Conservation (phyloP, 352 stramenopile species). For the Paralagenidium karlingii region DNA sequence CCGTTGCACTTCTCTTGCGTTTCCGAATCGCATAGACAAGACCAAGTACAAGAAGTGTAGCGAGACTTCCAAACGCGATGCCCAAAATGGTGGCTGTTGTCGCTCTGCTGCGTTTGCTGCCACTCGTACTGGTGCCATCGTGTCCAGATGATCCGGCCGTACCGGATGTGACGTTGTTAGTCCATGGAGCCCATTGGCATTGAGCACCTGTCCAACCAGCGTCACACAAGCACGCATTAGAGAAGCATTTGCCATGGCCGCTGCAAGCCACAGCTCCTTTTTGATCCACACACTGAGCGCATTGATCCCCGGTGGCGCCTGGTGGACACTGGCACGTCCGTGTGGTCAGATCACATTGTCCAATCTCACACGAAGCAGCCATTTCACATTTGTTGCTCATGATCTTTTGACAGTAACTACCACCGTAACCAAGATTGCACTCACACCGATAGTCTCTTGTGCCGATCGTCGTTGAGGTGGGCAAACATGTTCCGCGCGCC, state of each 20-base stretch:
- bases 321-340: slow-evolving; percentile 49
- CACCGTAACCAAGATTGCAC: slow-evolving; percentile 68
- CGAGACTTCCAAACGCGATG: no score
- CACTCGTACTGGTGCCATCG: no score
- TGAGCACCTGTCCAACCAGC: slow-evolving; percentile 37
- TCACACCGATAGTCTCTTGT: slow-evolving; percentile 42
- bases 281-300: slow-evolving; percentile 51
- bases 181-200: no score
- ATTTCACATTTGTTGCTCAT: slow-evolving; percentile 55
- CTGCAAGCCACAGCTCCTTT: slow-evolving; percentile 34
- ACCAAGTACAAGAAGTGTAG: no score
- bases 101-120: no score
- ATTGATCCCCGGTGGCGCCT: slow-evolving; percentile 56
- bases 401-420: slow-evolving; percentile 63
- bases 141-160: no score
- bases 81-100: no score
- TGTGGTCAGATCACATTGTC: slow-evolving; percentile 41
- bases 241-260: slow-evolving; percentile 41
- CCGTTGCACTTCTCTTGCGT: no score
- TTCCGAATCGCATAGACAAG: no score
- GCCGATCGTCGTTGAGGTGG: slow-evolving; percentile 14
- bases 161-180: no score
- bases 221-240: slow-evolving; percentile 48
- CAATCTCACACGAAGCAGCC: slow-evolving; percentile 43
- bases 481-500: slow-evolving; percentile 45